Conservation (phyloP, 225 moss, liverwort and hornwort species). For the Physcomitrellopsis africana region DNA sequence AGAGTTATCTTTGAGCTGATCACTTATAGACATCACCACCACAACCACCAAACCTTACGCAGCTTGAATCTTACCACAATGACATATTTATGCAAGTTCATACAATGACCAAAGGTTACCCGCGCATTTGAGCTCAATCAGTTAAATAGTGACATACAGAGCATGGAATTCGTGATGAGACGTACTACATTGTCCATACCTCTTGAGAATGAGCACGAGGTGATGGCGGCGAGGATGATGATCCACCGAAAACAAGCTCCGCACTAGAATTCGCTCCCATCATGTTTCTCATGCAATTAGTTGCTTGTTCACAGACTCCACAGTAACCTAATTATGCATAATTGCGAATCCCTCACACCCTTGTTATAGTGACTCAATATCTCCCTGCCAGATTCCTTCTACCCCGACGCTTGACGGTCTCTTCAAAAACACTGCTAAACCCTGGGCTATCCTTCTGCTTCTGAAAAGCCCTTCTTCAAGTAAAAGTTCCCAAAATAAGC, state of each 20-base stretch:
- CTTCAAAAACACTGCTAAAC: neutral
- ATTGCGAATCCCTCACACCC: neutral
- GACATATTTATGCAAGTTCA: neutral
- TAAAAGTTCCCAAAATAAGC: neutral
- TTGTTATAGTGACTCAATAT: neutral
- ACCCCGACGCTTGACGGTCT: neutral
- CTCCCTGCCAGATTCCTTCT: neutral
- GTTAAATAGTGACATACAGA: neutral
- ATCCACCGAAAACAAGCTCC: neutral
- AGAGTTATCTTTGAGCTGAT: neutral
- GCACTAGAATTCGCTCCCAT: slow-evolving; percentile 23
- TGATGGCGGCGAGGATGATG: slow-evolving; percentile 1
- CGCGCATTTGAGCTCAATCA: neutral
- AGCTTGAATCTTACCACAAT: neutral
- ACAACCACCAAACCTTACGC: neutral
- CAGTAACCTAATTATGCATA: neutral
- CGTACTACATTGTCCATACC: slow-evolving; percentile 25
- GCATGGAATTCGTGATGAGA: neutral
- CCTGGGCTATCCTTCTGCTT: neutral
- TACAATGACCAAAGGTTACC: neutral
- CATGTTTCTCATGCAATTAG: neutral
- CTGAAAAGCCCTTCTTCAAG: neutral
- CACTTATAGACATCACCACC: neutral
- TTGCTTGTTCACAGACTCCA: neutral
- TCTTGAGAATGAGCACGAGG: slow-evolving; percentile 22